Percentiles rank a stretch among this genome's conserved stretches.
Conservation (phyloP, 2,329 filamentous ascomycete species). For the Diaporthe helianthi region DNA sequence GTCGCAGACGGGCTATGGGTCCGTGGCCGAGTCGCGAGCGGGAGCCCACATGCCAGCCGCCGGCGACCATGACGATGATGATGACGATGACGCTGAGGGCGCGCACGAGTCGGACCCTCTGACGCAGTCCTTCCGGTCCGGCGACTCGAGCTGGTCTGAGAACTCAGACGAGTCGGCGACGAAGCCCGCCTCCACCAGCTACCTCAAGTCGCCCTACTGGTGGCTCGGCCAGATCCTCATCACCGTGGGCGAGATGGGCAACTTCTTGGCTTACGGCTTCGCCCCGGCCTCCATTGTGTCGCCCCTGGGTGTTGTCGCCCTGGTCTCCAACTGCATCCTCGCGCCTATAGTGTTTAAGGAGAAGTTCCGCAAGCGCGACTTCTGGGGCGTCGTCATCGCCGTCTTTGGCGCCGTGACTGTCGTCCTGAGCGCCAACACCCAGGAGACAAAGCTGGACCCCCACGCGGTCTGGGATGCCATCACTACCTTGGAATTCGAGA, state of each 20-base stretch:
- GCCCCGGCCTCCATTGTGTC: conserved; percentile 97
- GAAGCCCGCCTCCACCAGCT: conserved; percentile 65
- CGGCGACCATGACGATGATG: conserved; percentile 44
- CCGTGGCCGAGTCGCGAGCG: conserved; percentile 38
- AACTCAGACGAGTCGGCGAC: conserved; percentile 42
- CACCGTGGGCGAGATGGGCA: conserved; percentile 90
- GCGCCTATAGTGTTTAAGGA: conserved; percentile 95
- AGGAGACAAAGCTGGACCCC: conserved; percentile 90
- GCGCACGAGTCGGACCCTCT: conserved; percentile 59
- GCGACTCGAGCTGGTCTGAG: conserved; percentile 48
- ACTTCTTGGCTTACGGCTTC: conserved; percentile 97
- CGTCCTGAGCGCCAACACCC: conserved; percentile 86
- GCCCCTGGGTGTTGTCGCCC: conserved; percentile 92
- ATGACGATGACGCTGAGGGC: conserved; percentile 42
- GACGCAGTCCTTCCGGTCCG: conserved; percentile 57
- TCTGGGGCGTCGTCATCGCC: conserved; percentile 86
- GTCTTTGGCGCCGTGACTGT: conserved; percentile 90
- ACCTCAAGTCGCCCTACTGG: conserved; percentile 93
- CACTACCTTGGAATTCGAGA: conserved; percentile 85
- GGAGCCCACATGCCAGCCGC: conserved; percentile 39
- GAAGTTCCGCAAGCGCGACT: conserved; percentile 82
- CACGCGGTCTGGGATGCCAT: conserved; percentile 91
- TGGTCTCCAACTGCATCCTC: conserved; percentile 96
- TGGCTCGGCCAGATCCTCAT: conserved; percentile 94
- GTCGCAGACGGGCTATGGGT: conserved; percentile 41